These are phyloP conservation scores for Saturnispora silvae DNA, from an alignment of 805 yeast species.

Conservation along the genomic window DNA sequence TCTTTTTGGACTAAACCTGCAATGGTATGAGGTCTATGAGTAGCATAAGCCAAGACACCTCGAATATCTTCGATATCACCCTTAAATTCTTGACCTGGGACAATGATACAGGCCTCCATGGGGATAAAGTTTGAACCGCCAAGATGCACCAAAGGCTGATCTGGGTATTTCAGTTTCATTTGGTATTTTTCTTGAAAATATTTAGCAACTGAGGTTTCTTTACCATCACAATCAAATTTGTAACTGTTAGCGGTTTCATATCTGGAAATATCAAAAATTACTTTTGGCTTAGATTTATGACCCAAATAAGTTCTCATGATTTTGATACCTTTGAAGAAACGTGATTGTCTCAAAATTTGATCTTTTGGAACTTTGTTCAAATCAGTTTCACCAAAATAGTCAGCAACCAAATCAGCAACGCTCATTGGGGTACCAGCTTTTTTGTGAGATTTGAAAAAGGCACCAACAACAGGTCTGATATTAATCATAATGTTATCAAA, in stretches of 20 bases:
- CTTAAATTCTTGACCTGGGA: constrained; percentile 23
- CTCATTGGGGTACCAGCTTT: constrained; percentile 18
- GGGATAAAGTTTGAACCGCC: constrained; percentile 23
- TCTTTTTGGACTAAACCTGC: constrained; percentile 21
- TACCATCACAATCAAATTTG: constrained; percentile 18
- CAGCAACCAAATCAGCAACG: constrained; percentile 19
- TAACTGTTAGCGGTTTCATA: constrained; percentile 16
- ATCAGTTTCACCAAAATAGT: constrained; percentile 16
- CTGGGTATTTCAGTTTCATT: constrained; percentile 18
- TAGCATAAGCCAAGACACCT: constrained; percentile 23
- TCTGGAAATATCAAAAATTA: constrained; percentile 16
- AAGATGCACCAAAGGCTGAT: constrained; percentile 20
- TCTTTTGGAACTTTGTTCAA: constrained; percentile 9
- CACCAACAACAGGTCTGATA: constrained; percentile 22
- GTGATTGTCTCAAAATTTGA: constrained; percentile 10
- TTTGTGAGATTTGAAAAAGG: constrained; percentile 20
- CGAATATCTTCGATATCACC: constrained; percentile 22
- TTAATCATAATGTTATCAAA: constrained; percentile 20
- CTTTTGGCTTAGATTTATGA: constrained; percentile 17
- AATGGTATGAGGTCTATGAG: constrained; percentile 22
- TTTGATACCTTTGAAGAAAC: constrained; percentile 18
- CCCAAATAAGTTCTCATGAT: constrained; percentile 18
- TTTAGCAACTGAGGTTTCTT: constrained; percentile 18
- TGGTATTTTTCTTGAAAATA: constrained; percentile 20
- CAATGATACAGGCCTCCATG: constrained; percentile 20